phyloP scores from a whole-genome alignment of 345 rosid species.

The Linum lewisii region DNA sequence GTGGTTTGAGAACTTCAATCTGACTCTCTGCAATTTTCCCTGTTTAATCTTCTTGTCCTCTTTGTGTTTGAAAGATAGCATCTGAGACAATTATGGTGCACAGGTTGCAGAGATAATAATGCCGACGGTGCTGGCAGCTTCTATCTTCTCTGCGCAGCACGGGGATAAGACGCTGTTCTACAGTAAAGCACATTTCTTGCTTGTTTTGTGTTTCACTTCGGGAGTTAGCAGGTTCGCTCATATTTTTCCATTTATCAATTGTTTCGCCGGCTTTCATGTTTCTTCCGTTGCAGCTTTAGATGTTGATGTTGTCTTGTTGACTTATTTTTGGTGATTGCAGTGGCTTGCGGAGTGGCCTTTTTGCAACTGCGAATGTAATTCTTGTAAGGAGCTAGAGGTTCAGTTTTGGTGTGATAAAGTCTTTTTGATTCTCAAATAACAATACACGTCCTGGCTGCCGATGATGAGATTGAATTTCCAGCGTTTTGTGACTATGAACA shows the following conservation, averaged over 20 bases:
- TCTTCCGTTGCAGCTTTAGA: neutral
- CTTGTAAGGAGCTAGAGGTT: constrained; percentile 21
- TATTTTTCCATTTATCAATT: neutral
- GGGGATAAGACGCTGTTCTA: constrained; percentile 21
- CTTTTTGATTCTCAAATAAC: too few species aligned
- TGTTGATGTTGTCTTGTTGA: neutral
- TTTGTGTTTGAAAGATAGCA: neutral
- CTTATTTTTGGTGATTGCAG: constrained; percentile 15
- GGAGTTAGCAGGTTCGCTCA: constrained; percentile 36
- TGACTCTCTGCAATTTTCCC: too few species aligned
- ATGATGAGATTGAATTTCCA: too few species aligned
- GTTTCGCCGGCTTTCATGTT: neutral
- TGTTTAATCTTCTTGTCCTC: neutral
- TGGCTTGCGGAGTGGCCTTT: constrained; percentile 47
- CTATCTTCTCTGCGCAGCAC: constrained; percentile 39
- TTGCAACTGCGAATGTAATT: constrained; percentile 34
- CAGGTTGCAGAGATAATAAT: constrained; percentile 31
- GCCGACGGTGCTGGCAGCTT: constrained; percentile 39
- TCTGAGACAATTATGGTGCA: neutral
- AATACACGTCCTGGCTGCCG: too few species aligned
- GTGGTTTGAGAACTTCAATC: neutral
- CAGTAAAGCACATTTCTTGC: constrained; percentile 22
- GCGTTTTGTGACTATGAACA: too few species aligned
- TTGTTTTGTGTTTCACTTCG: constrained; percentile 30
- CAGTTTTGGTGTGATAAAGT: neutral